Percentiles rank a stretch among this genome's conserved stretches.
Evolutionary conservation across 176 grass and related monocot species (phyloP).

Genomic region (Raddia distichophylla): DNA sequence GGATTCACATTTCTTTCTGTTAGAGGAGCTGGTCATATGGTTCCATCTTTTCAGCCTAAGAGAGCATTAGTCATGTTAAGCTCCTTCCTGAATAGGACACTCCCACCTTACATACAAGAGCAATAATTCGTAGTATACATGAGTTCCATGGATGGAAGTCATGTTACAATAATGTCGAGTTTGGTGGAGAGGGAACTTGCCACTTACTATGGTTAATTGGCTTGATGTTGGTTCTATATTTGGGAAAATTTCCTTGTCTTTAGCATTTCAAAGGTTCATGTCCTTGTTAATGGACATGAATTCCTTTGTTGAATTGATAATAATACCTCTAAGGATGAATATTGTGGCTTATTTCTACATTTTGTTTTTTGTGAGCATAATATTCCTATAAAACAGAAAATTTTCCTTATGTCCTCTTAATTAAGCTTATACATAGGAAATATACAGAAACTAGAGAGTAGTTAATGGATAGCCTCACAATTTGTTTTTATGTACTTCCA

Average conservation of each 20-base stretch:
- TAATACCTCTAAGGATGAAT: neutral
- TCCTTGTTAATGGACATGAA: neutral
- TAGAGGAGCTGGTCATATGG: conserved; percentile 57
- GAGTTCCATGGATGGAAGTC: neutral
- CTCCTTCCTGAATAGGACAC: conserved; percentile 47
- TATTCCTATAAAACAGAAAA: neutral
- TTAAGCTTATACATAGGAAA: too few relatives aligned
- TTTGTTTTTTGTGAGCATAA: neutral
- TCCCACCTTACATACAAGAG: conserved; percentile 38
- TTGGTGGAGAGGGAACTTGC: neutral
- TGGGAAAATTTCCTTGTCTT: neutral
- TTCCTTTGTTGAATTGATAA: neutral
- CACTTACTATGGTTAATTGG: neutral
- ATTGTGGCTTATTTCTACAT: neutral
- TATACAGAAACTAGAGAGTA: too few relatives aligned
- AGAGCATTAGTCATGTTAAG: conserved; percentile 41
- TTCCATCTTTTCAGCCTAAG: conserved; percentile 53
- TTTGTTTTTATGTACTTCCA: too few relatives aligned
- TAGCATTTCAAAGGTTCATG: neutral
- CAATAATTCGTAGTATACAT: neutral
- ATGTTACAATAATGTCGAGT: neutral
- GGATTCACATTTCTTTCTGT: conserved; percentile 52
- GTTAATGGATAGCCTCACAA: too few relatives aligned
- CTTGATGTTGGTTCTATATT: neutral
- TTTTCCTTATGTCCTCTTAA: neutral